Evolutionary conservation across 768 basidiomycete genomes (phyloP), one percentile per base, ranked within the genome.

Genomic region (Omphalotus guepiniiformis): DNA sequence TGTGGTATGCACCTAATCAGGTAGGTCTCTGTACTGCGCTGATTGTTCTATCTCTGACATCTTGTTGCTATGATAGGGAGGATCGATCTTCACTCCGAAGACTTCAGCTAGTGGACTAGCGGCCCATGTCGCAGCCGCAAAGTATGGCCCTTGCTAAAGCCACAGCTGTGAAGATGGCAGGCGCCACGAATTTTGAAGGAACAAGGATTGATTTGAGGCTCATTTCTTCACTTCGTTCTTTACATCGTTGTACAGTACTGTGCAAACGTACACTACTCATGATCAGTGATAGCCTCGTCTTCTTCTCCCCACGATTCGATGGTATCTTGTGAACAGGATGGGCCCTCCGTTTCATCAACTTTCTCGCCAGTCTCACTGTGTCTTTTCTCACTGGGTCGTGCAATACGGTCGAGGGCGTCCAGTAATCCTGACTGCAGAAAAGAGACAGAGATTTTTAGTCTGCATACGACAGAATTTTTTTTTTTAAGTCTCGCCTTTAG

Each of bases 61-160:
- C 28, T 19, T n/a, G n/a, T n/a, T n/a, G n/a, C 23, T 23, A 28
- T 28, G 19, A 28, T 4, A 70, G 67, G 71, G 69, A 15, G 70
- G 71, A 13, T 71, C 70, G n/a, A 57, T 72, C 23, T 72, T 72
- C 50, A 71, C 69, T 21, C 71, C 72, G 1, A 72, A 71, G 55
- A 68, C 72, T 9, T 69, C 69, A 28, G 66, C 70, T 1, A 70
- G 68, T 48, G 73, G 72, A 11, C 52, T 72, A n/a, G 72, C 59
- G 23, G 70, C 72, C 30, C 69, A 70, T 54, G 58, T 75, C 11
- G 61, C 68, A 6, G 69, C 67, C 16, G 73, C 73, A 11, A 73
- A 73, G 49, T 72, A 71, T 53, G 71, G 70, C 26, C 63, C 68
- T 25, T 72, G 72, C 52, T 62, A 46, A 23, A 4, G 18, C 4